Conservation (phyloP, 805 yeast species). For the Candida peoriensis region DNA sequence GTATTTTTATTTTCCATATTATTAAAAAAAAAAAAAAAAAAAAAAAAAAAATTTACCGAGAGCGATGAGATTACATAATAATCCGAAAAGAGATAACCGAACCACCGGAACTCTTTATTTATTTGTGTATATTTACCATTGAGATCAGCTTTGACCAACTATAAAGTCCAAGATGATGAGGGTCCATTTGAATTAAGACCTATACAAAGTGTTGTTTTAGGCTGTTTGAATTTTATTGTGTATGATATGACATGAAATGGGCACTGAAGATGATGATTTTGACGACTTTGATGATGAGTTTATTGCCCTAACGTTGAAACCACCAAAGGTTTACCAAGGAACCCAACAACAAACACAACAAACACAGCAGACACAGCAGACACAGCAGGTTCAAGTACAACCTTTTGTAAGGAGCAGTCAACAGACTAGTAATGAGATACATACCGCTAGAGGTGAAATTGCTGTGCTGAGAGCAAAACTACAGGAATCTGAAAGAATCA, state of each 20-base stretch:
- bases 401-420: constrained; percentile 1
- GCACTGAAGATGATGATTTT: constrained; percentile 20
- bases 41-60: too few relatives aligned
- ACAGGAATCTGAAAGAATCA: constrained; percentile 37
- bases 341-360: constrained; percentile 1
- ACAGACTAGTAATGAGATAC: constrained; percentile 29
- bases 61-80: too few relatives aligned
- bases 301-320: constrained; percentile 41
- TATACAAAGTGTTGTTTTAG: too few relatives aligned
- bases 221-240: too few relatives aligned
- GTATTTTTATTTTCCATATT: too few relatives aligned
- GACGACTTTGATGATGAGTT: constrained; percentile 42
- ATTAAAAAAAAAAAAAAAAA: too few relatives aligned
- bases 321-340: constrained; percentile 12
- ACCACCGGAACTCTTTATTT: too few relatives aligned
- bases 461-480: constrained; percentile 69
- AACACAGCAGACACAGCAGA: constrained; percentile 1
- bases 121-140: too few relatives aligned
- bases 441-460: constrained; percentile 71
- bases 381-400: background rate
- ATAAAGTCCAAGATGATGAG: too few relatives aligned
- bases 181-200: too few relatives aligned
- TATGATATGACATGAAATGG: background rate
- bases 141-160: too few relatives aligned
- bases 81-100: too few relatives aligned